Evolutionary conservation across 441 rosid genomes (phyloP).

Genomic region (Gossypium schwendimanii): DNA sequence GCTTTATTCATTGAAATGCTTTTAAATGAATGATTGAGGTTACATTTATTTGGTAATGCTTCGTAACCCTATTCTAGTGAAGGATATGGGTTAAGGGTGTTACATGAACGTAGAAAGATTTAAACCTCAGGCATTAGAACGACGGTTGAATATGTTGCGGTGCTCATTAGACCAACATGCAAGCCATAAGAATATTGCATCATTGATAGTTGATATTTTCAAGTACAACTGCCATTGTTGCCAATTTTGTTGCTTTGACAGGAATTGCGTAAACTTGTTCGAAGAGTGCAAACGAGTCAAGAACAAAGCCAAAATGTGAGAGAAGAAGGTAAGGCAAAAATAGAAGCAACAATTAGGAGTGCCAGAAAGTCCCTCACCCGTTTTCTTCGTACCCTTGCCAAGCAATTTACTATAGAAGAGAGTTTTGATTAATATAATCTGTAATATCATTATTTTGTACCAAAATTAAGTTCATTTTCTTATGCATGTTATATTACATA

Average conservation of each 20-base stretch:
- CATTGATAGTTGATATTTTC: not conserved
- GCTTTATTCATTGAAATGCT: no score
- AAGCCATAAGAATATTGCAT: not conserved
- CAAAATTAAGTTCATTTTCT: not conserved
- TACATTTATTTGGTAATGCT: no score
- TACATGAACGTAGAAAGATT: not conserved
- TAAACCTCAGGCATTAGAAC: not conserved
- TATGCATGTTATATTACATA: not conserved
- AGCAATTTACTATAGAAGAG: constrained; percentile 28
- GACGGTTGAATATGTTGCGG: not conserved
- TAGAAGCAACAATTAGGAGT: constrained; percentile 22
- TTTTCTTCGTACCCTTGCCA: constrained; percentile 44
- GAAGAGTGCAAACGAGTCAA: constrained; percentile 42
- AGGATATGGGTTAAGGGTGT: no score
- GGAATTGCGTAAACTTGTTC: constrained; percentile 69
- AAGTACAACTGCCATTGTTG: not conserved
- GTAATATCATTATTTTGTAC: constrained; percentile 10
- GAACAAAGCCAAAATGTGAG: constrained; percentile 26
- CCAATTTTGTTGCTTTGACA: constrained; percentile 15
- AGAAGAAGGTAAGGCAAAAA: constrained; percentile 33
- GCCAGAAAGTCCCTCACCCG: constrained; percentile 48
- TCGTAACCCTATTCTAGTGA: no score
- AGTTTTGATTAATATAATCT: constrained; percentile 10
- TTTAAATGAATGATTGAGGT: no score
- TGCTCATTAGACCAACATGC: not conserved